Base-by-base conservation (phyloP, 1,284 basidiomycete species). In the Pseudozyma hubeiensis region DNA sequence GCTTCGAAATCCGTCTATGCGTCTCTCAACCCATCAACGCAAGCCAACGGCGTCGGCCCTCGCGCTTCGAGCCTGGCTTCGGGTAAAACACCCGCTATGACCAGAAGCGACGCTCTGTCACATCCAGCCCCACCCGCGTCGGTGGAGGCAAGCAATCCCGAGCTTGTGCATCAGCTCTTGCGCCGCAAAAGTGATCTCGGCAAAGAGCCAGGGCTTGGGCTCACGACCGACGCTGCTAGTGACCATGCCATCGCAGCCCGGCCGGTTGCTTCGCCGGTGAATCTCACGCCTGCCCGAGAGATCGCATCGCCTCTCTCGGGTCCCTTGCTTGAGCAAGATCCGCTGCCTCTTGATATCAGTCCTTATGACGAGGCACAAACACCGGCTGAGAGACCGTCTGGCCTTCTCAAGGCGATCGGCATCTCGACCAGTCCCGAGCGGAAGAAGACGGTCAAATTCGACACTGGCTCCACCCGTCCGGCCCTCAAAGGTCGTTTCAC, bases 371-470 rank as follows among this genome's bases (percentile, higher is more conserved):
- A 72, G 30, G 40, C 8, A 29, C 24, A 5, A 17, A n/a, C 48
- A n/a, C 17, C 29, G 11, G 31, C 33, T 14, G 39, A 5, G 7
- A 43, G 16, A 43, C 19, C 49, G 0, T 41, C 43, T 13, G 64
- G 64, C 24, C 43, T 60, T 8, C 44, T 55, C 41, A 66, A 60
- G 39, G 57, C 57, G 6, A 43, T 62, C 9, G 65, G 55, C n/a
- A 10, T 54, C 9, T 33, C 48, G 11, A 48, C 8, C 43, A 50
- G 40, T n/a, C 40, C 51, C 16, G 45, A 49, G 30, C 62, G 50
- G 43, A 72, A 52, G 14, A 79, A 78, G 58, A 66, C 56, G 37
- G 75, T 78, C 55, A 71, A 76, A 45, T 78, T 79, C 29, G 72
- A 78, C 30, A 60, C 61, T 3, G 61, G 44, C 13, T 52, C 53